Evolutionary conservation across 108 stramenopile species (phyloP).

Genomic region (Cyclotella sp.): DNA sequence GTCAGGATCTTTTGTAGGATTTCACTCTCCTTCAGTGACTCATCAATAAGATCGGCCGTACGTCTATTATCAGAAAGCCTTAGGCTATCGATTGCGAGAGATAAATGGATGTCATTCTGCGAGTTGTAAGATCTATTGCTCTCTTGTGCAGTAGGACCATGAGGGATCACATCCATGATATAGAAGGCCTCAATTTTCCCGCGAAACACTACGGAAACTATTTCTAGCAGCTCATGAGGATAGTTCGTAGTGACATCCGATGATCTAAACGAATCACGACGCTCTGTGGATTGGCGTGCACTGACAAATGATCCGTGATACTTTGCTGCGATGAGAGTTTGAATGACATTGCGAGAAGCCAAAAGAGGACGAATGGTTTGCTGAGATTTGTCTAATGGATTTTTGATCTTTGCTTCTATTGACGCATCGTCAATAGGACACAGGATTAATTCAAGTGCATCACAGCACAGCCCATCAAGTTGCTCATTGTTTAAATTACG

Average conservation of each 20-base stretch:
- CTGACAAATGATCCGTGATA: conserved; percentile 36
- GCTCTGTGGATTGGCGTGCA: conserved; percentile 6
- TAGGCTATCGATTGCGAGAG: not conserved
- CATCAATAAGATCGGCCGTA: not conserved
- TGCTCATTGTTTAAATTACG: conserved; percentile 20
- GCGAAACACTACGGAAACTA: conserved; percentile 42
- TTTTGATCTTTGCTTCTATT: conserved; percentile 1
- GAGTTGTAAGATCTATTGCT: not conserved
- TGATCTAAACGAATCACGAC: not conserved
- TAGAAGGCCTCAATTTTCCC: conserved; percentile 34
- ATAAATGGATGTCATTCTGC: not conserved
- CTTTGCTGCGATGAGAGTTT: conserved; percentile 43
- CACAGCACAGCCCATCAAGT: conserved; percentile 20
- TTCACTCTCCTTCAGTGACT: not conserved
- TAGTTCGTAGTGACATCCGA: not conserved
- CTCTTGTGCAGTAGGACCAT: not conserved
- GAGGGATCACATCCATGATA: conserved; percentile 25
- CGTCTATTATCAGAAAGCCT: not conserved
- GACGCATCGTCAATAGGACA: conserved; percentile 9
- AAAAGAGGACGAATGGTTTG: not conserved
- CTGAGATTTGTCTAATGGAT: not conserved
- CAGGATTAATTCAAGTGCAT: conserved; percentile 37
- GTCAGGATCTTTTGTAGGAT: not conserved
- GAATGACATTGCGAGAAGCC: conserved; percentile 29
- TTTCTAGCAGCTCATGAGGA: conserved; percentile 16